Base-by-base conservation (phyloP, 1,139 yeast species). In the Pichia sp. region DNA sequence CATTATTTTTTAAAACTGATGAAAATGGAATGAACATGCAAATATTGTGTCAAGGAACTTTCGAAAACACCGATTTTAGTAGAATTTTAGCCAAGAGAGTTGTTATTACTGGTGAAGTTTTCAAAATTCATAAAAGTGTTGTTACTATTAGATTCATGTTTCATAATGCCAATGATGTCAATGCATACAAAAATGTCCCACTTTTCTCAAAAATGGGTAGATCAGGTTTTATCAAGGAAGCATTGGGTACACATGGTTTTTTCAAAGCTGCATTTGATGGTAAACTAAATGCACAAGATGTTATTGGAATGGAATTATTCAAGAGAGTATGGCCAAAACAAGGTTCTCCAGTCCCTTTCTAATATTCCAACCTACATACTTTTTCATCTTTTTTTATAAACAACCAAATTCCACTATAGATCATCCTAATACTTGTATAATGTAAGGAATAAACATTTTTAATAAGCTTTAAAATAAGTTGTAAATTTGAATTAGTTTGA, bases 221-320 rank as follows among this genome's bases (percentile, higher is more conserved):
- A 63, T 74, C 89, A 35, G 99, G 99, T 47, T 85, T 83, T 63
- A 87, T 94, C 63, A 90, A 87, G 65, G 97, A 92, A 63, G 78
- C 90, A 62, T 74, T 94, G 68, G 99, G 99, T 68, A 94, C 98
- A 3, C 98, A 94, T 65, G 99, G 99, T 52, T 87, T 92, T 68
- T 90, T 84, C 74, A 94, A 94, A 69, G 96, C 97, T 24, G 85
- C 87, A 23, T 94, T 94, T 60, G 97, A 94, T 62, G 94, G 94
- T 46, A 86, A 82, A 59, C 71, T 94, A 57, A 79, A 87, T 40
- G 86, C 97, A 0, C 97, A 90, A 67, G 98, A 94, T 65, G 82
- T 87, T 12, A 81, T 92, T 37, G 97, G 90, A 30, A 87, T 94
- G 97, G 82, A 96, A 37, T 68, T 94, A 56, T 92, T 85, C 69